A percentile compares a stretch with the other conserved stretches of the same genome.
These are phyloP conservation scores for Panellus pusillus DNA, from an alignment of 768 basidiomycete genomes.

Conservation along the genomic window DNA sequence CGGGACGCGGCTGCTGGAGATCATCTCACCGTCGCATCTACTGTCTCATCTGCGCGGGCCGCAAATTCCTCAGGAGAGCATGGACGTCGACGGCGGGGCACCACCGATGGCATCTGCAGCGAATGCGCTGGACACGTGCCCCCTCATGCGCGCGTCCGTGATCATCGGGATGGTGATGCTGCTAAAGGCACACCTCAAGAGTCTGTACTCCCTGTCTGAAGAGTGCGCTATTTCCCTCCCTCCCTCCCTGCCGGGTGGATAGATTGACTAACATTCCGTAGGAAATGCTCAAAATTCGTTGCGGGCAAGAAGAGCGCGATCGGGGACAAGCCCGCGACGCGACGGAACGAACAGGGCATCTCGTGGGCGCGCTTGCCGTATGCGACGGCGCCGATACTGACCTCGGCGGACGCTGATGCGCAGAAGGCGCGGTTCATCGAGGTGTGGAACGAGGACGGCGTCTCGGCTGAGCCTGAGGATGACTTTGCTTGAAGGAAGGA, in stretches of 20 bases:
- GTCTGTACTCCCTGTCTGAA: constrained; percentile 82
- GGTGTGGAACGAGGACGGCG: constrained; percentile 82
- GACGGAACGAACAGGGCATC: constrained; percentile 60
- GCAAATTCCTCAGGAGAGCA: neutral
- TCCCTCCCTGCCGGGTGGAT: neutral
- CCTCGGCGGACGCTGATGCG: constrained; percentile 55
- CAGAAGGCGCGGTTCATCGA: constrained; percentile 73
- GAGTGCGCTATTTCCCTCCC: constrained; percentile 58
- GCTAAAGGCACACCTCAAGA: constrained; percentile 83
- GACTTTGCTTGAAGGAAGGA: constrained; percentile 35
- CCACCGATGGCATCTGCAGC: neutral
- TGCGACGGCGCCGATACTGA: constrained; percentile 58
- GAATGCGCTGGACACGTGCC: constrained; percentile 22
- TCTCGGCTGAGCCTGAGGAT: constrained; percentile 64
- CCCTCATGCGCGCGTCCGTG: constrained; percentile 66
- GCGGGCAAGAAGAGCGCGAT: constrained; percentile 86
- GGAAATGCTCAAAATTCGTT: constrained; percentile 90
- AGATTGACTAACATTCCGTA: constrained; percentile 29
- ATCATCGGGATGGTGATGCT: constrained; percentile 84
- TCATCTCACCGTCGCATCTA: constrained; percentile 68
- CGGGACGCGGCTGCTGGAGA: constrained; percentile 81
- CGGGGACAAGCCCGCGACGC: constrained; percentile 79
- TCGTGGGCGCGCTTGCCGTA: constrained; percentile 76
- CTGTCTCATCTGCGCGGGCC: constrained; percentile 56
- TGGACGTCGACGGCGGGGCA: constrained; percentile 15